Evolutionary conservation across 2,329 filamentous ascomycete species (phyloP), one percentile per base, ranked within the genome.

Genomic region (Whalleya microplaca): DNA sequence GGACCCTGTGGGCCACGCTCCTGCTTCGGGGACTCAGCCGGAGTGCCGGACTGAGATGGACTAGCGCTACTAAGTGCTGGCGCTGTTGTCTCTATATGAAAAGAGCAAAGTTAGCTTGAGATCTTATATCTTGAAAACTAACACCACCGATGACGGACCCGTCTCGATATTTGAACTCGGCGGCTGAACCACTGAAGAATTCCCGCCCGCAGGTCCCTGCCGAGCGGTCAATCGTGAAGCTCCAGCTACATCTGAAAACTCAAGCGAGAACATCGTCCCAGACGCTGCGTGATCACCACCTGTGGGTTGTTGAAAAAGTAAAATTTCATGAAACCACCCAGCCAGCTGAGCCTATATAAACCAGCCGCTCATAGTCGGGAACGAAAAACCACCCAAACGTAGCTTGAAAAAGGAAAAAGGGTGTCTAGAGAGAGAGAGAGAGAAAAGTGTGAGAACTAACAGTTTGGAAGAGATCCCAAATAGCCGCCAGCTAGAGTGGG

Each of bases 231-330:
- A 46, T 48, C 32, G 55, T 46, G 43, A 61, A 58, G 46, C 43
- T 48, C 37, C 52, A 48, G 60, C 60, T 61, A 61, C 60, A 29
- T 57, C 57, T 55, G 55, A 58, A 61, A 61, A 54, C 51, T 54
- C 57, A 27, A 60, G 44, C 49, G 60, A 53, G 14, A 16, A 16
- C 32, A 37, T 37, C 32, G 32, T 37, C 32, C 32, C 32, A 14
- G 32, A 37, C 10, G 32, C 32, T 14, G 4, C 14, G 32, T 12
- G 32, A 37, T 37, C 32, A 37, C 7, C 32, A 12, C 8, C 32
- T 12, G 5, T 29, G 6, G 27, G 12, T n/a, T n/a, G n/a, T n/a
- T n/a, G n/a, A n/a, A n/a, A n/a, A n/a, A n/a, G n/a, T n/a, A n/a
- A n/a, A n/a, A n/a, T 12, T 37, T 12, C 32, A 37, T 37, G 10